These are phyloP conservation scores for Phytophthora tubulina DNA, from an alignment of 352 stramenopile species.

Conservation along the genomic window DNA sequence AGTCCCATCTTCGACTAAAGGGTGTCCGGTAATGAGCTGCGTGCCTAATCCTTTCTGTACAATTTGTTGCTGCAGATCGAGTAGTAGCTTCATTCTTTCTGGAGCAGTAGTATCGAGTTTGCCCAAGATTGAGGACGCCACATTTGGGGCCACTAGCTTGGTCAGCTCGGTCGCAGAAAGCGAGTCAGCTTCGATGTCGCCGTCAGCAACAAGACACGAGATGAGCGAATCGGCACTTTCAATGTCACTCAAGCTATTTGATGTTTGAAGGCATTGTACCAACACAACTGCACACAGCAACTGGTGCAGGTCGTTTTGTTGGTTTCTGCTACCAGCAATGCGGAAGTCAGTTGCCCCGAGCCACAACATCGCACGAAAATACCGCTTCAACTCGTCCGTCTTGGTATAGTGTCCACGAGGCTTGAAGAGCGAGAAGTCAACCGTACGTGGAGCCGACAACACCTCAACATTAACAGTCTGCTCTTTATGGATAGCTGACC, in stretches of 20 bases:
- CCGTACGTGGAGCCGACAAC: slow-evolving; percentile 15
- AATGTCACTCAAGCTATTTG: slow-evolving; percentile 1
- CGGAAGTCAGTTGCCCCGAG: slow-evolving; percentile 33
- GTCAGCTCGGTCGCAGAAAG: slow-evolving; percentile 13
- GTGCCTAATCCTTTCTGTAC: background rate
- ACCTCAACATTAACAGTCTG: background rate
- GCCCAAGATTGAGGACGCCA: background rate
- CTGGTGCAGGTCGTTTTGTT: slow-evolving; percentile 19
- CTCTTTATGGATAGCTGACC: slow-evolving; percentile 12
- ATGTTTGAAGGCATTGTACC: slow-evolving; percentile 21
- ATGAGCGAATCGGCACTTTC: slow-evolving; percentile 13
- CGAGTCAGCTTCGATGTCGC: slow-evolving; percentile 21
- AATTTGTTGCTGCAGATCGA: slow-evolving; percentile 9
- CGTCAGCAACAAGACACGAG: slow-evolving; percentile 24
- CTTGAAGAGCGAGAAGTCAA: slow-evolving; percentile 37
- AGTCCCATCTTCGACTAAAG: background rate
- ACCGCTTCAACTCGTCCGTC: slow-evolving; percentile 9
- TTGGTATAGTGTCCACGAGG: background rate
- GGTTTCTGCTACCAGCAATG: slow-evolving; percentile 21
- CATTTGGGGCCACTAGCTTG: background rate
- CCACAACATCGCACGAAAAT: slow-evolving; percentile 35
- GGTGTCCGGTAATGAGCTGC: background rate
- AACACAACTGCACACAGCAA: slow-evolving; percentile 26
- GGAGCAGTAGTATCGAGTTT: background rate
- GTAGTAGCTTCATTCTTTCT: background rate